Conservation (phyloP, 129 eudicot species). For the Helichrysum umbraculigerum region DNA sequence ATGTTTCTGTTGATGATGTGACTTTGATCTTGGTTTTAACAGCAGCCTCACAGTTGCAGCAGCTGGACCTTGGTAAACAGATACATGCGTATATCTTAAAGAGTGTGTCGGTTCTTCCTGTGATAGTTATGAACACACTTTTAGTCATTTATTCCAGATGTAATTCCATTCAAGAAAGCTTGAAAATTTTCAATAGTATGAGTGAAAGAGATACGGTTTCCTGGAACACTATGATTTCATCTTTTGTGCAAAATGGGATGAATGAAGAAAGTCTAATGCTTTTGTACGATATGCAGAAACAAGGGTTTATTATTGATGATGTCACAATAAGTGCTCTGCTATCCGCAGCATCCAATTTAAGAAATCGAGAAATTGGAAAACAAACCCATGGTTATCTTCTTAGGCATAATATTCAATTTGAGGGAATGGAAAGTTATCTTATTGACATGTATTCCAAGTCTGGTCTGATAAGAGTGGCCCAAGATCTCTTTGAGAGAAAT, state of each 20-base stretch:
- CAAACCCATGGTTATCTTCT: constrained; percentile 80
- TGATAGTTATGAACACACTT: constrained; percentile 57
- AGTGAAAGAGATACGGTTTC: constrained; percentile 73
- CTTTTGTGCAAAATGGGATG: constrained; percentile 77
- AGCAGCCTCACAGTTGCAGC: constrained; percentile 84
- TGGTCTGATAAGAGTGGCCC: constrained; percentile 59
- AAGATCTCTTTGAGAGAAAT: constrained; percentile 45
- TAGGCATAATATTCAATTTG: constrained; percentile 64
- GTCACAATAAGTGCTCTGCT: constrained; percentile 69
- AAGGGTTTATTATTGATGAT: constrained; percentile 63
- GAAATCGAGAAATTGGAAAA: constrained; percentile 61
- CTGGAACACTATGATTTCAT: constrained; percentile 83
- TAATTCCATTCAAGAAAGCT: constrained; percentile 51
- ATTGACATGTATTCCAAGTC: constrained; percentile 88
- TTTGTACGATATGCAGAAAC: constrained; percentile 69
- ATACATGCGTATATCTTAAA: constrained; percentile 67
- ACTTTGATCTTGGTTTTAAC: constrained; percentile 66
- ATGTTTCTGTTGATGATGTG: constrained; percentile 53
- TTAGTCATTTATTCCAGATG: constrained; percentile 84
- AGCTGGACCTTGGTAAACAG: constrained; percentile 50
- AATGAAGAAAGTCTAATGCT: constrained; percentile 77
- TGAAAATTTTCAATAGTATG: constrained; percentile 55
- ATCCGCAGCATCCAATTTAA: constrained; percentile 83
- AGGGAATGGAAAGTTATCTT: constrained; percentile 78
- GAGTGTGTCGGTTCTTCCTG: constrained; percentile 32